Evolutionary conservation across 2,329 filamentous ascomycete species (phyloP), one percentile per base, ranked within the genome.

Genomic region (Aspergillus nomiae): DNA sequence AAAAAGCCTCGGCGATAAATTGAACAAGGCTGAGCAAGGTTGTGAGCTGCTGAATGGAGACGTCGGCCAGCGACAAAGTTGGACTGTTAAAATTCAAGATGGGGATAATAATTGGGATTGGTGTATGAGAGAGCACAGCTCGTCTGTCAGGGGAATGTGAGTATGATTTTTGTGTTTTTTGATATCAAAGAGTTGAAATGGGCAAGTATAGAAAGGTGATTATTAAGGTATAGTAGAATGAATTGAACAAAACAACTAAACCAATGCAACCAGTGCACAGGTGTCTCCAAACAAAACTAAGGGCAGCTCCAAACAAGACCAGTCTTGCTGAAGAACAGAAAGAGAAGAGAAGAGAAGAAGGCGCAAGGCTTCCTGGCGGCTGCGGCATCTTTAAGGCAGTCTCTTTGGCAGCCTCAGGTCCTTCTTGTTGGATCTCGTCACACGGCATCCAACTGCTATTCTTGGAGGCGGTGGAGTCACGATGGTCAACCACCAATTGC

Each of bases 281-380:
- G 71, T 75, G 72, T 67, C 66, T 73, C 69, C 69, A 79, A 83
- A 82, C 82, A 38, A 54, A 54, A 41, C 82, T 83, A 74, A 73
- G 70, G 74, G 74, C 78, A 79, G 75, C 75, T 77, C 75, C 57
- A 66, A 70, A 76, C 67, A 71, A 72, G 73, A 74, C 72, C 72
- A 71, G 68, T 82, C 88, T 90, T 90, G 89, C 88, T 89, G 84
- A 84, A 84, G 87, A 87, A 81, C n/a, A 81, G 75, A 74, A 77
- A 76, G 72, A 69, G 73, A 65, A 59, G 65, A 65, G 60, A 60
- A 67, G 60, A 60, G 55, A 67, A 56, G 63, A 70, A 58, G 54
- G 51, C 45, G n/a, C 38, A 58, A 58, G 50, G 58, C 61, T 57
- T 43, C 38, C 61, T 56, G 65, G 68, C 64, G 67, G 65, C 61